A percentile compares a stretch with the other conserved stretches of the same genome.
These are phyloP conservation scores for Arthroderma sp. DNA, from an alignment of 2,329 filamentous ascomycete genomes.

Conservation along the genomic window DNA sequence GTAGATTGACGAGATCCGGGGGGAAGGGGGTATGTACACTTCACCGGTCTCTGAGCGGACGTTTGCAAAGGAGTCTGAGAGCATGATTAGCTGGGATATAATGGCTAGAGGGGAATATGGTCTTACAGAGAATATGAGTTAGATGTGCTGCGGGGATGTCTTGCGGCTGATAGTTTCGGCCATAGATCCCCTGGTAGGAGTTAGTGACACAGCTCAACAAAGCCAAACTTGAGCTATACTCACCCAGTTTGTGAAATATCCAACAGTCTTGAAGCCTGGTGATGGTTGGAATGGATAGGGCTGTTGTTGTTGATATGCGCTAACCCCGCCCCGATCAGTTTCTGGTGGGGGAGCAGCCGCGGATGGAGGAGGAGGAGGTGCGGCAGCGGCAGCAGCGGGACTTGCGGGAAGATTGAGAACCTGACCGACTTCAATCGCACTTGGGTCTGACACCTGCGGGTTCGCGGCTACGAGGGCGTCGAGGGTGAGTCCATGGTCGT, in stretches of 20 bases:
- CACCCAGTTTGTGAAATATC: conserved; percentile 37
- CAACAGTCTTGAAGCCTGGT: conserved; percentile 18
- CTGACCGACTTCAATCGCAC: conserved; percentile 8
- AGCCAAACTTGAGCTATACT: not conserved
- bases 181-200: conserved; percentile 59
- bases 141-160: conserved; percentile 68
- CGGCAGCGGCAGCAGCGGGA: not conserved
- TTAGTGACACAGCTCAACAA: not conserved
- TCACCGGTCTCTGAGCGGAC: conserved; percentile 66
- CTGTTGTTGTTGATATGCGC: not conserved
- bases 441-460: conserved; percentile 9
- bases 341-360: not conserved
- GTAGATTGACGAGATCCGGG: not conserved
- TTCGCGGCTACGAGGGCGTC: conserved; percentile 11
- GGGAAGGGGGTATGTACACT: conserved; percentile 39
- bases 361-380: not conserved
- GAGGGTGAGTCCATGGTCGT: conserved; percentile 17
- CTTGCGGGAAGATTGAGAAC: conserved; percentile 8
- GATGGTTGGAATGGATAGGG: conserved; percentile 3
- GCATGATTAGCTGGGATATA: not conserved
- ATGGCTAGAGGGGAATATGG: not conserved
- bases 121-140: conserved; percentile 62
- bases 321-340: not conserved
- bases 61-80: conserved; percentile 67
- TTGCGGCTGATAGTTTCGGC: conserved; percentile 67